These are phyloP conservation scores for Phoenix roebelenii DNA, from an alignment of 176 grass and related monocot genomes.

Conservation along the genomic window DNA sequence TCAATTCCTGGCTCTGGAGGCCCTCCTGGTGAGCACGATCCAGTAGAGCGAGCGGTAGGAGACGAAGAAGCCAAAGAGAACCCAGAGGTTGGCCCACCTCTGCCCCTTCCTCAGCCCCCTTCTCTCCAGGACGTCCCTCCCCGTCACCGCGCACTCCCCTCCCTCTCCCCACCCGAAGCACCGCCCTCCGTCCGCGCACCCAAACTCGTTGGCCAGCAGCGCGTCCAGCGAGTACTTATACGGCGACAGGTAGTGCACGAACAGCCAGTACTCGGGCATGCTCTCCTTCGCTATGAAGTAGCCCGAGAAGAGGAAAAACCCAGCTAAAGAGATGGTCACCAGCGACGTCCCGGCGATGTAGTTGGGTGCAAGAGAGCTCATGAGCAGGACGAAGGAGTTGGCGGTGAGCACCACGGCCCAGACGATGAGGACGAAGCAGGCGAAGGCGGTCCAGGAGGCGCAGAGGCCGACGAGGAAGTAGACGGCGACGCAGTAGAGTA, in stretches of 20 bases:
- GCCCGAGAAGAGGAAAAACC: conserved; percentile 98
- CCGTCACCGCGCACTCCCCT: conserved; percentile 43
- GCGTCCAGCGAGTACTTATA: conserved; percentile 95
- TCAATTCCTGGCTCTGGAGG: conserved; percentile 58
- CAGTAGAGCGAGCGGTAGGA: conserved; percentile 94
- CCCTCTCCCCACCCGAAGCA: conserved; percentile 48
- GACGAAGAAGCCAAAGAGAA: conserved; percentile 80
- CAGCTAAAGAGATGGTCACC: conserved; percentile 56
- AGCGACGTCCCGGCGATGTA: conserved; percentile 89
- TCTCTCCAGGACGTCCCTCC: conserved; percentile 51
- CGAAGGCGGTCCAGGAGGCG: conserved; percentile 41
- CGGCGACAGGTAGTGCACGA: conserved; percentile 82
- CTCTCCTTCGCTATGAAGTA: conserved; percentile 80
- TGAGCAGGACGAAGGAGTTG: conserved; percentile 81
- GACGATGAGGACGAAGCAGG: conserved; percentile 62
- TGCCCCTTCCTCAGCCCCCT: conserved; percentile 44
- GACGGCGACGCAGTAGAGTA: conserved; percentile 62
- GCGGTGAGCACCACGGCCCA: conserved; percentile 79
- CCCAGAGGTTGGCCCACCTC: conserved; percentile 73
- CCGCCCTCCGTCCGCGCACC: conserved; percentile 30
- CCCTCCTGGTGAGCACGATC: conserved; percentile 65
- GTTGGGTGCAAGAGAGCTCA: conserved; percentile 82
- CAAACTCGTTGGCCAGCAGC: conserved; percentile 83
- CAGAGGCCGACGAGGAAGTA: conserved; percentile 91
- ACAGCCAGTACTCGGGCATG: conserved; percentile 90